Evolutionary conservation across 2,329 filamentous ascomycete species (phyloP).

Genomic region (Gliomastix tumulicola): DNA sequence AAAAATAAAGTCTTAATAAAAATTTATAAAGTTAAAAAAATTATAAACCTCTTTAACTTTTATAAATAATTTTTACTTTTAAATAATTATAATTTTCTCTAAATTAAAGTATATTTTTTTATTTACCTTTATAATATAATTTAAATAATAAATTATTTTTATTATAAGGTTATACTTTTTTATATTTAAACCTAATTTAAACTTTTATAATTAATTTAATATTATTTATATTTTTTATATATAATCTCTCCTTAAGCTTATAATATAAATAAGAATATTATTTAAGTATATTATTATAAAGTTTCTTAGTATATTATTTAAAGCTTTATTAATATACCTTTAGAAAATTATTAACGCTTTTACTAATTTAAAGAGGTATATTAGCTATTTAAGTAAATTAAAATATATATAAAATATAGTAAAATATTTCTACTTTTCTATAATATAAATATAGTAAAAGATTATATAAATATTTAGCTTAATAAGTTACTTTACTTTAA

Average conservation of each 20-base stretch:
- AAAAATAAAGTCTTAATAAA: background rate
- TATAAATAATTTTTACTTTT: slow-evolving; percentile 1
- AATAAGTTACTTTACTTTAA: background rate
- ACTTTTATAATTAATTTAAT: background rate
- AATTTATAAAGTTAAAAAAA: background rate
- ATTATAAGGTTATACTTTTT: background rate
- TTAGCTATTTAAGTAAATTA: background rate
- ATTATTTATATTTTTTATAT: too few species aligned
- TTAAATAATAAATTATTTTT: background rate
- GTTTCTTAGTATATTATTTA: too few species aligned
- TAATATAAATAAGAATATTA: too few species aligned
- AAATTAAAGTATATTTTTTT: background rate
- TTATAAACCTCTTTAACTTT: background rate
- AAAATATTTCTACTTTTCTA: background rate
- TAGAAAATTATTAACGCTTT: too few species aligned
- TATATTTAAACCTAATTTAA: background rate
- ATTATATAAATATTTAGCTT: background rate
- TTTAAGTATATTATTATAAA: too few species aligned
- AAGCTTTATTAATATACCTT: too few species aligned
- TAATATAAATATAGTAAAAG: background rate
- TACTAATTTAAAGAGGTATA: background rate
- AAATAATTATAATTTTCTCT: background rate
- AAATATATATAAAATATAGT: background rate
- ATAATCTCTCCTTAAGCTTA: too few species aligned
- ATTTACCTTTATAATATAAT: background rate